Evolutionary conservation across 192 early-diverging fungal genomes (phyloP), one percentile per base, ranked within the genome.

Genomic region (Pilaira anomala): DNA sequence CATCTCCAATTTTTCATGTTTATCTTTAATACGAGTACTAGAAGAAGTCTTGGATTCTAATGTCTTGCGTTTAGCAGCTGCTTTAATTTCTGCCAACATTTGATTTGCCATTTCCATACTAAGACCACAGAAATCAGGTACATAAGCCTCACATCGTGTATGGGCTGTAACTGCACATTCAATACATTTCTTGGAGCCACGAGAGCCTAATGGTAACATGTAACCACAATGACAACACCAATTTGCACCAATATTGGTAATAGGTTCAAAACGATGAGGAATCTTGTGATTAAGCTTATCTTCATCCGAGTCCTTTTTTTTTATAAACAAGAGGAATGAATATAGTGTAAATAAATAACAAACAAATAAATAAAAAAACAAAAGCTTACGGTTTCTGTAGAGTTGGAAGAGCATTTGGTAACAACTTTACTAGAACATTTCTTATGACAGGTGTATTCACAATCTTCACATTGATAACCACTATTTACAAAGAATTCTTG

Each of bases 211-310:
- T 24, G 95, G 85, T 42, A 98, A 85, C 88, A 98, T 92, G 42
- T 85, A 91, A 39, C 96, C 96, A 77, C 96, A 98, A 78, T 98
- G 96, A 71, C 87, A 92, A 77, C 96, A 98, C 96, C 96, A 98
- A 75, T 88, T 85, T 28, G 89, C 88, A 21, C 84, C 87, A 59
- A 94, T 79, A 51, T 88, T 93, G 44, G 87, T 86, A 22, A 88
- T 79, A 18, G 79, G 78, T 66, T 94, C 91, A 69, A 94, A 97
- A 46, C 96, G 90, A 83, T 98, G 96, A 25, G 94, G 96, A 68
- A 98, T 98, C 30, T 89, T 83, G 72, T 98, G 96, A 18, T 91
- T 86, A 45, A 93, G 78, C 18, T 90, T 84, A 14, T 81, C 83
- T 33, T 84, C 83, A 42, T 92, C 90, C 28, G 78, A 72, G 64